phyloP scores from a whole-genome alignment of 805 yeast genomes.

The Kodamaea jinghongensis region DNA sequence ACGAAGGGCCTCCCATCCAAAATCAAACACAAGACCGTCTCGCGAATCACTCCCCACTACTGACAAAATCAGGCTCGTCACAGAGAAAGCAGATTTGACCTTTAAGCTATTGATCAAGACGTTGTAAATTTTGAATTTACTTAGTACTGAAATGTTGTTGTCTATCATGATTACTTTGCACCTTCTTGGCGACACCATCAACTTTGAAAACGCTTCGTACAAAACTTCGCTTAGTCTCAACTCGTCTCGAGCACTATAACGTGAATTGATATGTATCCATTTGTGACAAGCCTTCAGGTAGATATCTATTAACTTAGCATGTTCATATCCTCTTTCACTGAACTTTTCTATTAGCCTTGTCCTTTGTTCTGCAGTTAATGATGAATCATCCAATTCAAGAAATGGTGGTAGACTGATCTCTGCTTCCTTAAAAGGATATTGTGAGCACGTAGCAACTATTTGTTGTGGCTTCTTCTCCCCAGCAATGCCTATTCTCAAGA shows the following conservation, averaged over 20 bases:
- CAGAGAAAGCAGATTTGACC: conserved; percentile 23
- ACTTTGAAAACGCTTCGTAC: conserved; percentile 13
- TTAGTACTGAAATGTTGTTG: conserved; percentile 13
- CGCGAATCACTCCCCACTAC: conserved; percentile 20
- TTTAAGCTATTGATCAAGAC: conserved; percentile 22
- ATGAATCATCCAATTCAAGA: conserved; percentile 19
- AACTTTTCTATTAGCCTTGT: conserved; percentile 3
- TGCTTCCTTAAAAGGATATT: neutral
- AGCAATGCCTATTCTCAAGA: conserved; percentile 24
- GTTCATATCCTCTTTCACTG: neutral
- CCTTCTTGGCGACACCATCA: conserved; percentile 18
- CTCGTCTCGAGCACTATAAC: neutral
- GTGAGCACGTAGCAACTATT: conserved; percentile 1
- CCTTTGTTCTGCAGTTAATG: conserved; percentile 18
- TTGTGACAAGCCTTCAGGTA: conserved; percentile 11
- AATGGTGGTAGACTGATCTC: conserved; percentile 16
- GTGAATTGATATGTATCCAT: conserved; percentile 10
- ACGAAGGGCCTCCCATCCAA: conserved; percentile 25
- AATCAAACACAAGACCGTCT: conserved; percentile 28
- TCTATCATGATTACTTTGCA: conserved; percentile 23
- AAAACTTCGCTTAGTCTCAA: conserved; percentile 8
- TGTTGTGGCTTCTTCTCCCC: conserved; percentile 21
- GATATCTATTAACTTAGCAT: conserved; percentile 8
- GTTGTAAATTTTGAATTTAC: conserved; percentile 17
- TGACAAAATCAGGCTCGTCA: conserved; percentile 18